These are phyloP conservation scores for Tylopilus plumbeoviolaceoides DNA, from an alignment of 768 basidiomycete species.

Conservation along the genomic window DNA sequence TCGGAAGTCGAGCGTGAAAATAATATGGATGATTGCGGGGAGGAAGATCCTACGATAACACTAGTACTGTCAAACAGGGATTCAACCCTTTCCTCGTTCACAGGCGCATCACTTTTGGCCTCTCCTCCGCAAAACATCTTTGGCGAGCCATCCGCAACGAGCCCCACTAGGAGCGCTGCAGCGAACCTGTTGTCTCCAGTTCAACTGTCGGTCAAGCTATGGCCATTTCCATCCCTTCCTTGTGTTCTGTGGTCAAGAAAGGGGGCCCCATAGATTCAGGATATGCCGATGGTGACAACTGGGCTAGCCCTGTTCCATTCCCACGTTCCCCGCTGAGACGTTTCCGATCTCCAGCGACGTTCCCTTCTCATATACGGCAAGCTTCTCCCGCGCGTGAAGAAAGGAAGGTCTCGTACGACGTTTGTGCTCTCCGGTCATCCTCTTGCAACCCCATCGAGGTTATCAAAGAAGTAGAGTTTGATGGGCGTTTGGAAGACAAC, in stretches of 20 bases:
- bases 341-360: slow-evolving; percentile 42
- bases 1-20: slow-evolving; percentile 4
- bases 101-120: slow-evolving; percentile 24
- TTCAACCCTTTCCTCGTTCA: slow-evolving; percentile 25
- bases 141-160: background rate
- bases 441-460: slow-evolving; percentile 3
- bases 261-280: slow-evolving; percentile 57
- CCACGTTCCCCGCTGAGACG: slow-evolving; percentile 46
- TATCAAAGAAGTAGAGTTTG: slow-evolving; percentile 12
- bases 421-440: slow-evolving; percentile 6
- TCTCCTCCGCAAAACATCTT: slow-evolving; percentile 18
- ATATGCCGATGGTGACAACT: slow-evolving; percentile 41
- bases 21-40: background rate
- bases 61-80: slow-evolving; percentile 15
- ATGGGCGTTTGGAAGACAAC: slow-evolving; percentile 12
- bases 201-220: slow-evolving; percentile 46
- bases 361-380: slow-evolving; percentile 6
- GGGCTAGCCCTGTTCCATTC: slow-evolving; percentile 45
- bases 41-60: slow-evolving; percentile 12
- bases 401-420: slow-evolving; percentile 15
- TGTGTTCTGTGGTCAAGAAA: slow-evolving; percentile 17
- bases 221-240: slow-evolving; percentile 31
- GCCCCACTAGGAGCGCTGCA: background rate
- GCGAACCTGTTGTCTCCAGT: slow-evolving; percentile 57
- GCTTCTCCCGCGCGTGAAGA: slow-evolving; percentile 3